Conservation (phyloP, 805 yeast species). For the Hyphopichia homilentoma region DNA sequence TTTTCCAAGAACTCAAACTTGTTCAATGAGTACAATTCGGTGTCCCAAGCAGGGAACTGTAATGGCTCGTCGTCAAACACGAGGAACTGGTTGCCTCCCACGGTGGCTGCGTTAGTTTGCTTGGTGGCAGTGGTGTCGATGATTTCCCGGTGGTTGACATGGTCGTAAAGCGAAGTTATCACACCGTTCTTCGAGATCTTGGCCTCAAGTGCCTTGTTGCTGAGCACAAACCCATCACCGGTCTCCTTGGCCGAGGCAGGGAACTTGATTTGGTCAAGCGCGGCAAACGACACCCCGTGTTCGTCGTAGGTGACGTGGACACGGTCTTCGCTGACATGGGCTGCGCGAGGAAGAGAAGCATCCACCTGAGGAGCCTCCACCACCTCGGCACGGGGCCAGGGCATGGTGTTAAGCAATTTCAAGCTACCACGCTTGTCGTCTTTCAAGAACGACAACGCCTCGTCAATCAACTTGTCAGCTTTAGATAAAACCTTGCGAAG, state of each 20-base stretch:
- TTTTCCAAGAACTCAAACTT: slow-evolving; percentile 49
- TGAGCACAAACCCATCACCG: slow-evolving; percentile 46
- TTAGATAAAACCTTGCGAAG: slow-evolving; percentile 52
- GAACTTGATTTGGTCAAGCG: slow-evolving; percentile 11
- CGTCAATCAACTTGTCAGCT: slow-evolving; percentile 49
- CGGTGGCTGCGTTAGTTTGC: slow-evolving; percentile 31
- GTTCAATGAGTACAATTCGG: slow-evolving; percentile 83
- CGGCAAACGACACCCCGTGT: slow-evolving; percentile 7
- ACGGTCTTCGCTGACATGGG: background rate
- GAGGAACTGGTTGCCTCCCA: slow-evolving; percentile 78
- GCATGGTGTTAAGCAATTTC: slow-evolving; percentile 49
- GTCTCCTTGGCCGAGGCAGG: slow-evolving; percentile 48
- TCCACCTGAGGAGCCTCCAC: slow-evolving; percentile 27
- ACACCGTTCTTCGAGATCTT: slow-evolving; percentile 49
- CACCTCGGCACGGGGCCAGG: slow-evolving; percentile 59
- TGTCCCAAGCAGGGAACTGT: slow-evolving; percentile 96
- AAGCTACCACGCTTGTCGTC: slow-evolving; percentile 3
- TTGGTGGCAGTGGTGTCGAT: slow-evolving; percentile 54
- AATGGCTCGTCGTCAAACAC: slow-evolving; percentile 88
- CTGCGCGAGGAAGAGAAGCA: background rate
- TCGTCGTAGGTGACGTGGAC: slow-evolving; percentile 12
- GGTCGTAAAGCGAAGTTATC: slow-evolving; percentile 62
- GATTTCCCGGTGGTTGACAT: slow-evolving; percentile 54
- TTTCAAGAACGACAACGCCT: slow-evolving; percentile 33
- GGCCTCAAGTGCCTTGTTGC: slow-evolving; percentile 61